These are phyloP conservation scores for Staphylotrichum tortipilum DNA, from an alignment of 495 filamentous ascomycete genomes.

Conservation along the genomic window DNA sequence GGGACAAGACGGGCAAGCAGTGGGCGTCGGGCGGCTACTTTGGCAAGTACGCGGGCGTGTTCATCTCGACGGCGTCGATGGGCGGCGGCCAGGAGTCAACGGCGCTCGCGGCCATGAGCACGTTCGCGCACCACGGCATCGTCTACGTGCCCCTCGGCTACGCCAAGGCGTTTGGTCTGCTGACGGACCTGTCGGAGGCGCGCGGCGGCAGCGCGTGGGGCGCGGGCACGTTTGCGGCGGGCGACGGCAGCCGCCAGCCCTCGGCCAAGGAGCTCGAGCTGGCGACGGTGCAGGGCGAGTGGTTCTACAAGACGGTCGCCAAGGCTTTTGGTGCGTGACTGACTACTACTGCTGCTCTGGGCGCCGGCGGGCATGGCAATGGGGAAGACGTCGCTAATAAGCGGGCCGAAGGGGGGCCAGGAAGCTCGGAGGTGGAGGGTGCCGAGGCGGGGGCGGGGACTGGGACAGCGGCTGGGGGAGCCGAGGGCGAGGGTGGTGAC, in stretches of 20 bases:
- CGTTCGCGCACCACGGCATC: constrained; percentile 86
- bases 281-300: constrained; percentile 72
- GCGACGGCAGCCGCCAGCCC: constrained; percentile 77
- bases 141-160: constrained; percentile 94
- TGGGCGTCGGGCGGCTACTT: constrained; percentile 66
- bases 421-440: neutral
- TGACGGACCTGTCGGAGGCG: constrained; percentile 64
- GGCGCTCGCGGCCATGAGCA: constrained; percentile 72
- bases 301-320: constrained; percentile 72
- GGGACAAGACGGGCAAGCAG: constrained; percentile 70
- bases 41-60: constrained; percentile 89
- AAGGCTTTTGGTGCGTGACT: constrained; percentile 77
- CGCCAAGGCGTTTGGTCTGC: constrained; percentile 60
- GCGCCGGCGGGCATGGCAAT: too few species aligned
- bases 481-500: too few species aligned
- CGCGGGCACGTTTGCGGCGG: constrained; percentile 80
- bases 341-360: too few species aligned
- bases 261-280: constrained; percentile 63
- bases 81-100: constrained; percentile 96
- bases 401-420: constrained; percentile 8
- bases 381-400: constrained; percentile 21
- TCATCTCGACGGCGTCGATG: constrained; percentile 70
- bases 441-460: neutral
- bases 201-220: constrained; percentile 89
- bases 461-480: neutral